Evolutionary conservation across 2,329 filamentous ascomycete species (phyloP).

Genomic region (Pseudogymnoascus sp.): DNA sequence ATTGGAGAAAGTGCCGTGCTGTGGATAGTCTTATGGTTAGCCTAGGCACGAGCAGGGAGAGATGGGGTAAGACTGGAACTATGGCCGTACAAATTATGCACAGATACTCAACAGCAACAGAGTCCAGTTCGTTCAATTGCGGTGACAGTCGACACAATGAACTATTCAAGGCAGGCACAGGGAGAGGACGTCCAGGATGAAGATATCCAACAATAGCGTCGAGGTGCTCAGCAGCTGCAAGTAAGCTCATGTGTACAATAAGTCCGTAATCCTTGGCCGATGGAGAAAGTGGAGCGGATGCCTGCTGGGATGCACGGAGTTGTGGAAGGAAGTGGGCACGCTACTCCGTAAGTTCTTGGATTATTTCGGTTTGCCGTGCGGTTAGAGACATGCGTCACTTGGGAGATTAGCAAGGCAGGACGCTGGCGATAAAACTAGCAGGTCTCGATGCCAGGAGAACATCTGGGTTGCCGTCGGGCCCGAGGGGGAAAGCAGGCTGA

Average conservation of each 20-base stretch:
- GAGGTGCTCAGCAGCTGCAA: slow-evolving; percentile 1
- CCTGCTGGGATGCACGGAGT: slow-evolving; percentile 5
- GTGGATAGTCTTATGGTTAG: slow-evolving; percentile 7
- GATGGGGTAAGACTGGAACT: neutral
- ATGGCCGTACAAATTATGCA: slow-evolving; percentile 6
- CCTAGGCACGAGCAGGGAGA: slow-evolving; percentile 2
- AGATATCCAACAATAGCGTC: slow-evolving; percentile 7
- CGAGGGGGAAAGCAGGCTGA: neutral
- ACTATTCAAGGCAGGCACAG: slow-evolving; percentile 3
- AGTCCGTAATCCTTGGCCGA: slow-evolving; percentile 7
- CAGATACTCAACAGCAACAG: neutral
- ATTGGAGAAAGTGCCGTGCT: slow-evolving; percentile 1
- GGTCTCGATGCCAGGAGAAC: neutral
- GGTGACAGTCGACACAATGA: slow-evolving; percentile 1
- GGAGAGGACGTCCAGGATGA: neutral
- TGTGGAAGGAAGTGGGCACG: slow-evolving; percentile 8
- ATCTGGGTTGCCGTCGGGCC: neutral
- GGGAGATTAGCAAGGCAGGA: neutral
- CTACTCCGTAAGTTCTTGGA: slow-evolving; percentile 7
- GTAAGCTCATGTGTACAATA: slow-evolving; percentile 9
- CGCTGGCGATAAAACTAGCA: neutral
- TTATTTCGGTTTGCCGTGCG: slow-evolving; percentile 5
- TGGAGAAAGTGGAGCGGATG: slow-evolving; percentile 8
- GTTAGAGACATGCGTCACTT: slow-evolving; percentile 9
- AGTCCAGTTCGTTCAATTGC: neutral